Conservation (phyloP, 345 rosid species). For the Triadica sebifera region DNA sequence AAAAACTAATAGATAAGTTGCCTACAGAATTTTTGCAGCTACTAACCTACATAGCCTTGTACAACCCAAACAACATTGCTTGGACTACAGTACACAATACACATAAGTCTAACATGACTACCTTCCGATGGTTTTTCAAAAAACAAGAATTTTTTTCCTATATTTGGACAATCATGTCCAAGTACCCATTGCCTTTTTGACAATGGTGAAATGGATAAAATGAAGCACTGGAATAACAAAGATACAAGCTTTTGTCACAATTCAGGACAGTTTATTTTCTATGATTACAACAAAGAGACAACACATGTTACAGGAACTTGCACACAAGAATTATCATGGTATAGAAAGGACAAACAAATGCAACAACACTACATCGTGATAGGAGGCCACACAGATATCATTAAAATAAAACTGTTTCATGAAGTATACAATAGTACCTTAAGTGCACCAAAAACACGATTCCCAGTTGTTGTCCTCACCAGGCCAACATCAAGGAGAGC, state of each 20-base stretch:
- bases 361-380: background rate
- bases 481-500: slow-evolving; percentile 84
- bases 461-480: slow-evolving; percentile 68
- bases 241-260: background rate
- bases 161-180: background rate
- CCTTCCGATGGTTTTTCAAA: background rate
- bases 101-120: background rate
- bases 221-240: background rate
- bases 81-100: background rate
- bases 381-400: background rate
- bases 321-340: background rate
- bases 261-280: background rate
- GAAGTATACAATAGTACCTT: slow-evolving; percentile 38
- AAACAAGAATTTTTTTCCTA: background rate
- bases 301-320: background rate
- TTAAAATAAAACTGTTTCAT: slow-evolving; percentile 9
- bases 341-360: too few relatives aligned
- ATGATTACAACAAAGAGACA: background rate
- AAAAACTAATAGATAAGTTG: background rate
- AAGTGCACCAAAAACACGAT: slow-evolving; percentile 73
- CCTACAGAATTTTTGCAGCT: background rate
- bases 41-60: background rate
- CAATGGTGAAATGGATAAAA: background rate
- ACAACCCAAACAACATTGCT: background rate
- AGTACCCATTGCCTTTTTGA: background rate